Evolutionary conservation across 495 filamentous ascomycete species (phyloP), one percentile per base, ranked within the genome.

Genomic region (Trypethelium eluteriae): DNA sequence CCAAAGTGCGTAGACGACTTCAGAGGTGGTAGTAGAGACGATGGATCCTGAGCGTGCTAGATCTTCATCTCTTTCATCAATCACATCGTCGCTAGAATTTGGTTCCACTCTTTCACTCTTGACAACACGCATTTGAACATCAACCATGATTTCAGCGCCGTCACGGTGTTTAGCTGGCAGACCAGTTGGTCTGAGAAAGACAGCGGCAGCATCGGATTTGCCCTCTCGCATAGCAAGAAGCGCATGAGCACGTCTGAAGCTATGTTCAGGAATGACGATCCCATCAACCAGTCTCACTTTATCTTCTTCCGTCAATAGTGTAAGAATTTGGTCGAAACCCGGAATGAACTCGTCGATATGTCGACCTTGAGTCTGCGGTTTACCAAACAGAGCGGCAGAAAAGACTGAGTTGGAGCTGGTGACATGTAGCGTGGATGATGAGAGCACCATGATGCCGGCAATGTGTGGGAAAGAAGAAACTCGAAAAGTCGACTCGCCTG

Each of bases 381-480:
- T 86, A 34, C 95, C 94, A 74, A 98, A 97, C 1, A 98, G 80
- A 0, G 92, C 91, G 6, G 90, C 86, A 1, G 90, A 94, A 75
- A 98, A 96, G 25, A 95, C 93, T 6, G 92, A 89, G 74, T 98
- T 98, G 1, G 92, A 92, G 76, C 93, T 96, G 62, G 88, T 89
- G 71, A 98, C 92, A 34, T 83, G 82, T 62, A 97, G 79, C 1
- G 82, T 87, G 10, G 87, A 76, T 0, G 95, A 86, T 18, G 87
- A 88, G 2, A 98, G 79, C 2, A 98, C 94, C 75, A 98, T 86
- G 72, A 98, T 96, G 41, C 94, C 94, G 56, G 94, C 95, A 73
- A 98, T 96, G 73, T 98, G 92, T 6, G 94, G 94, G 64, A 96
- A 96, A 72, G 91, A 95, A 11, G 92, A 95, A 36, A 98, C 85